These are phyloP conservation scores for Rubroboletus pulcherrimus DNA, from an alignment of 768 basidiomycete genomes.

Conservation along the genomic window DNA sequence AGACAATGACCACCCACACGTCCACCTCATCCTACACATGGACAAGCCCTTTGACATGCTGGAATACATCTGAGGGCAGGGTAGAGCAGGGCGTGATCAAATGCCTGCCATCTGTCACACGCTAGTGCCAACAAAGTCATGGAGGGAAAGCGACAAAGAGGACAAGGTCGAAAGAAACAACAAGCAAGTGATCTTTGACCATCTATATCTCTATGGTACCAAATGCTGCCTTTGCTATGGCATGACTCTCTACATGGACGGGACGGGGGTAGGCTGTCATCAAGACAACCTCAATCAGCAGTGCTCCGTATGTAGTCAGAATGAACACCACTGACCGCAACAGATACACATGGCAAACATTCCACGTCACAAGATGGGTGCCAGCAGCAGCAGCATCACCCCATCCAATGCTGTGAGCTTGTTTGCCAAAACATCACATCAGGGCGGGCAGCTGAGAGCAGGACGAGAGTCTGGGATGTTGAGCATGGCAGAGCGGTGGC, in stretches of 20 bases:
- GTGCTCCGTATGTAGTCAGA: neutral
- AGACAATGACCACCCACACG: conserved; percentile 24
- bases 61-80: conserved; percentile 19
- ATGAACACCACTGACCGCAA: neutral
- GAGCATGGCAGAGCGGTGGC: neutral
- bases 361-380: neutral
- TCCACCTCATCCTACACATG: conserved; percentile 17
- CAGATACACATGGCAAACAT: neutral
- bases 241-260: neutral
- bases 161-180: neutral
- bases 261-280: neutral
- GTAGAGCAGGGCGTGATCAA: conserved; percentile 16
- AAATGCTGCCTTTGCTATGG: conserved; percentile 9
- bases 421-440: neutral
- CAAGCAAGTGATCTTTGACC: too few relatives aligned
- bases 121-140: neutral
- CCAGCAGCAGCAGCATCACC: too few relatives aligned
- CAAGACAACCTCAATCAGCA: neutral
- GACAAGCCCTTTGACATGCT: conserved; percentile 23
- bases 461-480: neutral
- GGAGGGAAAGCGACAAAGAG: neutral
- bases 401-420: too few relatives aligned
- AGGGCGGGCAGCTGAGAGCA: neutral
- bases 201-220: too few relatives aligned
- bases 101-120: neutral